These are phyloP conservation scores for Daldinia grandis DNA, from an alignment of 495 filamentous ascomycete genomes.

Conservation along the genomic window DNA sequence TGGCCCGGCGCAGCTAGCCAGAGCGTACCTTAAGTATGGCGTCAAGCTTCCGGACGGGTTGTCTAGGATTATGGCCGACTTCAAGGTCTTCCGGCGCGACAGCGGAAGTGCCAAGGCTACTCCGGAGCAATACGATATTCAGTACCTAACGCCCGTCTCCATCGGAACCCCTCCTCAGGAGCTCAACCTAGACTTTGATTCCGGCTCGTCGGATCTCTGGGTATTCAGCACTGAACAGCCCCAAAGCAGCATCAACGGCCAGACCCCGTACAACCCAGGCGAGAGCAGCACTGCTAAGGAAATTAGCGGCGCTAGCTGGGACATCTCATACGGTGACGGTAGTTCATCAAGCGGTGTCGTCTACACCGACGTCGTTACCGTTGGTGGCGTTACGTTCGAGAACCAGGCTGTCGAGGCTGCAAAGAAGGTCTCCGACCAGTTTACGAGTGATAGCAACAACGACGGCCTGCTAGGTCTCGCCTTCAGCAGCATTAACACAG, in stretches of 20 bases:
- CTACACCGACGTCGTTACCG: constrained; percentile 71
- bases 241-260: constrained; percentile 61
- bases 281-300: constrained; percentile 55
- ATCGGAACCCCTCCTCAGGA: constrained; percentile 62
- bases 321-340: constrained; percentile 74
- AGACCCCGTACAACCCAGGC: constrained; percentile 59
- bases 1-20: constrained; percentile 62
- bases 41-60: constrained; percentile 48
- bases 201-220: constrained; percentile 76
- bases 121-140: constrained; percentile 63
- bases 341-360: constrained; percentile 71
- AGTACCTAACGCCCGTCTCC: constrained; percentile 71
- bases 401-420: constrained; percentile 76
- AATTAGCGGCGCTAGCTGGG: constrained; percentile 64
- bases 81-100: constrained; percentile 49
- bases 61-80: constrained; percentile 44
- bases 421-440: constrained; percentile 63
- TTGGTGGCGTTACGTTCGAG: constrained; percentile 68
- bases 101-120: constrained; percentile 58
- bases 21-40: constrained; percentile 66
- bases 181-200: constrained; percentile 73
- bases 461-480: constrained; percentile 77
- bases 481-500: constrained; percentile 75
- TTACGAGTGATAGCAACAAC: constrained; percentile 64
- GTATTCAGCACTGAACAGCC: constrained; percentile 47